These are phyloP conservation scores for Calonectria honghensis DNA, from an alignment of 2,329 filamentous ascomycete genomes.

Conservation along the genomic window DNA sequence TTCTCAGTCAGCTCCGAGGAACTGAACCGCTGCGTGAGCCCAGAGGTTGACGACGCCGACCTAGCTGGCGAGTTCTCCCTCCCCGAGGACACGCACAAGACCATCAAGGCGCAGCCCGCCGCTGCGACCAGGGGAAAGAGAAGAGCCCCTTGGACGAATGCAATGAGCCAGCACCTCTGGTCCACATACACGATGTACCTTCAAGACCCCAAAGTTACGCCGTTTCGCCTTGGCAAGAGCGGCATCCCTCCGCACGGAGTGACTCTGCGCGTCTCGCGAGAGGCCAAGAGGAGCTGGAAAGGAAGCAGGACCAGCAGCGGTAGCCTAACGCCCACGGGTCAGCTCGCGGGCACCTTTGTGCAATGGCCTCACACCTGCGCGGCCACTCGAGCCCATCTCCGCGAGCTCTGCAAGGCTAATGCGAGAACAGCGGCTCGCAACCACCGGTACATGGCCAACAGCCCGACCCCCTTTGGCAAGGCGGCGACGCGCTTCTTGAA, in stretches of 20 bases:
- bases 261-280: constrained; percentile 78
- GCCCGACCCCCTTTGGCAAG: constrained; percentile 74
- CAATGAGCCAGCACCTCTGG: constrained; percentile 81
- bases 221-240: constrained; percentile 78
- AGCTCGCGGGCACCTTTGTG: constrained; percentile 68
- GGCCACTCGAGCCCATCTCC: constrained; percentile 77
- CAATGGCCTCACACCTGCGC: constrained; percentile 79
- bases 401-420: constrained; percentile 77
- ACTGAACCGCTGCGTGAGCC: constrained; percentile 70
- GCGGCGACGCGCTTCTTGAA: constrained; percentile 70
- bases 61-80: constrained; percentile 52
- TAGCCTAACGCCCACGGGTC: constrained; percentile 73
- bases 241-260: constrained; percentile 79
- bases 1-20: constrained; percentile 75
- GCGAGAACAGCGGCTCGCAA: constrained; percentile 66
- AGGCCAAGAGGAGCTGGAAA: constrained; percentile 80
- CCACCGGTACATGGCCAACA: constrained; percentile 69
- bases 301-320: constrained; percentile 69
- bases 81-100: constrained; percentile 57
- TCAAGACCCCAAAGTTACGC: constrained; percentile 80
- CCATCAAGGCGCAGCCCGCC: constrained; percentile 53
- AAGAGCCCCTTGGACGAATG: constrained; percentile 77
- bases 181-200: constrained; percentile 79
- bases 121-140: constrained; percentile 58
- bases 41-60: constrained; percentile 61